Evolutionary conservation across 1,284 basidiomycete genomes (phyloP), one percentile per base, ranked within the genome.

Genomic region (Mrakiaceae sp.): DNA sequence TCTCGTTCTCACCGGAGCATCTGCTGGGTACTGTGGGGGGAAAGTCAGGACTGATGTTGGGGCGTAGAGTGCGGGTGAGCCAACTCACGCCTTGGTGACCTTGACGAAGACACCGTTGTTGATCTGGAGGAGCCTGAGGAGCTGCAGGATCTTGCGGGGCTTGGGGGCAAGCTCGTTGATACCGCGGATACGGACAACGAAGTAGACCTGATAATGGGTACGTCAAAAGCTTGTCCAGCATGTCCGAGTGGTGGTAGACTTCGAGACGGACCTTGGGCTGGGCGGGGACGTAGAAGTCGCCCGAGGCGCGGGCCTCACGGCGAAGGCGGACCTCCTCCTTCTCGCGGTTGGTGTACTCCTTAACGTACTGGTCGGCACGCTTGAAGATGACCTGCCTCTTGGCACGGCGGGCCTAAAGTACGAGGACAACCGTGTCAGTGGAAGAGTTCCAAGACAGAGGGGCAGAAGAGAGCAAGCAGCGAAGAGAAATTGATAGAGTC

Each of bases 21-120:
- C 60, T 61, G 60, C 60, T 61, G 60, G 62, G 62, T 63, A 58
- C 27, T 27, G 27, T 27, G 27, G 27, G 27, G 27, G 27, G 2
- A 27, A 27, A 27, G 27, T 27, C 27, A 27, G 27, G 27, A 27
- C 27, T 27, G 27, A 27, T 27, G 27, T 27, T 27, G 2, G 2
- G 78, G 98, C 91, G 73, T 90, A 85, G 64, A 93, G 98, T 51
- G 27, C 27, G 27, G 1, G 27, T 27, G 27, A 27, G 27, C 27
- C 27, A 27, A 27, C 27, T 27, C 27, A 27, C 27, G 96, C 94
- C 80, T 85, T 92, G 75, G 92, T 98, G 68, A 92, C 91, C 79
- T 94, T 94, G 77, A 99, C 85, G 75, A 99, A 98, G 67, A 98
- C 88, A 80, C 95, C 96, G 77, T 96, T 98, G 87, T 98, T 98